Evolutionary conservation across 495 filamentous ascomycete genomes (phyloP).

Genomic region (Lasiosphaeria miniovina): DNA sequence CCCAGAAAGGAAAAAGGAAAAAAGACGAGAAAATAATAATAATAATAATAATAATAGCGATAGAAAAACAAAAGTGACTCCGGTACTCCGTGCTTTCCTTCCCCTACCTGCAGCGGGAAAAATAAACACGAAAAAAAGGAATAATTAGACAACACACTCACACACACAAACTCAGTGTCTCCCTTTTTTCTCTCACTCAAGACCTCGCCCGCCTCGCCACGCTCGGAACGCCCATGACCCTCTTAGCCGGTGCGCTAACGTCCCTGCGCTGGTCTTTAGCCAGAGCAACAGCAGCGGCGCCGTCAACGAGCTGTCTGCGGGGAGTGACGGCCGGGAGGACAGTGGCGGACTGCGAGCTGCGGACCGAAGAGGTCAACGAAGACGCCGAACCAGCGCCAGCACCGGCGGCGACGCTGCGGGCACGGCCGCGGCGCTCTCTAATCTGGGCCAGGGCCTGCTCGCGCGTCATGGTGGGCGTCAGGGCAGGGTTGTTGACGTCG

Average conservation of each 20-base stretch:
- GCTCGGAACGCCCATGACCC: conserved; percentile 11
- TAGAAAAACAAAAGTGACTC: neutral
- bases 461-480: conserved; percentile 55
- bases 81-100: too few species aligned
- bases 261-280: neutral
- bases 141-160: neutral
- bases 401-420: conserved; percentile 21
- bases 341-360: too few species aligned
- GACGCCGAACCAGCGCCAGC: neutral
- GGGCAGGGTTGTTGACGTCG: conserved; percentile 46
- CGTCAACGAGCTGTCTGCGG: conserved; percentile 35
- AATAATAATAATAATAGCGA: neutral
- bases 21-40: neutral
- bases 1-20: neutral
- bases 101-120: neutral
- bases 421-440: conserved; percentile 49
- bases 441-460: conserved; percentile 59
- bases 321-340: conserved; percentile 34
- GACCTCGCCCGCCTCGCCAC: conserved; percentile 15
- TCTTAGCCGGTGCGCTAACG: conserved; percentile 40
- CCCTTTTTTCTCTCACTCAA: neutral
- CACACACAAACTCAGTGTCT: too few species aligned
- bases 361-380: neutral
- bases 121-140: neutral
- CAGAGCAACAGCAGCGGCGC: conserved; percentile 8